Base-by-base conservation (phyloP, 1,284 basidiomycete genomes). In the Cryptococcus sp. region DNA sequence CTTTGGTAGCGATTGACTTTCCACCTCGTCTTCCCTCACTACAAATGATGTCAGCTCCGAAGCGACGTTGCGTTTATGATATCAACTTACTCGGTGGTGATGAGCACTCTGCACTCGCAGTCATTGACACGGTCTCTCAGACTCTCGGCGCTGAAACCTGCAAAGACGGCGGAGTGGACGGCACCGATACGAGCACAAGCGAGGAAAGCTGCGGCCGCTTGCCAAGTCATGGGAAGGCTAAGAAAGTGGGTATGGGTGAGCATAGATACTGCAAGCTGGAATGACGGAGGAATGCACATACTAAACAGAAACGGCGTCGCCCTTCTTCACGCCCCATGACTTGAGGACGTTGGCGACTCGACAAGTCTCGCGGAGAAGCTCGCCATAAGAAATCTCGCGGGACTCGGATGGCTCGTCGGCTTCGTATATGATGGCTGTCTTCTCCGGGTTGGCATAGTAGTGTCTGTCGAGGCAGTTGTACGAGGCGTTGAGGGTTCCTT, bases 401-500 rank as follows among this genome's bases (percentile, higher is more conserved):
- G 91, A 89, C 63, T 93, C 85, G 57, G 85, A 86, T 1, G 93
- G 91, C 79, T 98, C 95, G 71, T 99, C 96, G 3, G 93, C 94
- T 79, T 99, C 95, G 82, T 95, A 99, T 80, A 99, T 95, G 81
- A 99, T 96, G 49, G 95, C 95, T 23, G 88, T 86, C 89, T 91
- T 93, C 76, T 98, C 82, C 0, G 95, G 95, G 73, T 93, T 82
- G 77, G 88, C 86, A 82, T 90, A 93, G 40, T 91, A 77, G 65
- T 78, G 77, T 64, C 96, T 86, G 79, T 99, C 96, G 58, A 99
- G 90, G 75, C 93, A 96, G 82, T 99, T 99, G 85, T 99, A 99
- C 10, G 91, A 87, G 2, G 90, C 95, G 74, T 93, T 93, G 63
- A 94, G 80, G 6, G 82, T 87, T 47, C 91, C 91, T 72, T 93